phyloP scores from a whole-genome alignment of 164 flowering plant species.

The Sedum album region DNA sequence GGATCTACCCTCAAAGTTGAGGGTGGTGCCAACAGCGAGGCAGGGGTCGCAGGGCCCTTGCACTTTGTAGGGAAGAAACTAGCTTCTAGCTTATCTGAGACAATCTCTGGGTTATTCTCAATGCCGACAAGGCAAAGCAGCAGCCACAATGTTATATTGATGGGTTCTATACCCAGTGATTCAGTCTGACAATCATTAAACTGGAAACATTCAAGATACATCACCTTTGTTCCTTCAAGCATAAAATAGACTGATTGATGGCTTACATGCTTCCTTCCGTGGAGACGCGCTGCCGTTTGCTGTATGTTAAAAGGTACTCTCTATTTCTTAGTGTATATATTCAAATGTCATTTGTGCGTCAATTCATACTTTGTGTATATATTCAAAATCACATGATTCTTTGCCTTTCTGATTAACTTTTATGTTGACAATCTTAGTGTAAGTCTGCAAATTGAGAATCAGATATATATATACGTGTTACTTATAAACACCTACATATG shows the following conservation, averaged over 20 bases:
- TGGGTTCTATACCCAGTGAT: conserved; percentile 78
- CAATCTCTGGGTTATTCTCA: conserved; percentile 52
- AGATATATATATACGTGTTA: too few relatives aligned
- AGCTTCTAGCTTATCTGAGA: conserved; percentile 23
- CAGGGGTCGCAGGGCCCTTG: conserved; percentile 11
- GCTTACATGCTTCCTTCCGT: not conserved
- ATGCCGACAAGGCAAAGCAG: conserved; percentile 29
- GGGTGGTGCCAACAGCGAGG: not conserved
- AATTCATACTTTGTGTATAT: too few relatives aligned
- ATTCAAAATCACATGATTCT: too few relatives aligned
- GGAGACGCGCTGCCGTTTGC: not conserved
- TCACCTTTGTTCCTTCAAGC: not conserved
- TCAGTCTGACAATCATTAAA: conserved; percentile 30
- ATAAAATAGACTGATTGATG: not conserved
- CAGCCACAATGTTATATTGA: conserved; percentile 41
- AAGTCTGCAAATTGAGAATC: too few relatives aligned
- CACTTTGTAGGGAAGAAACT: conserved; percentile 17
- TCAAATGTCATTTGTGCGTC: not conserved
- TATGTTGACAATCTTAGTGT: too few relatives aligned
- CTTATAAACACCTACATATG: too few relatives aligned
- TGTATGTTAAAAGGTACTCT: not conserved
- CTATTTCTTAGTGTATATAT: not conserved
- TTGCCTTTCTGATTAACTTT: too few relatives aligned
- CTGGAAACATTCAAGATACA: not conserved
- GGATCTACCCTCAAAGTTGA: not conserved